A percentile compares a stretch with the other conserved stretches of the same genome.
Evolutionary conservation across 2,329 filamentous ascomycete genomes (phyloP).

Genomic region (Diaporthe nobilis): DNA sequence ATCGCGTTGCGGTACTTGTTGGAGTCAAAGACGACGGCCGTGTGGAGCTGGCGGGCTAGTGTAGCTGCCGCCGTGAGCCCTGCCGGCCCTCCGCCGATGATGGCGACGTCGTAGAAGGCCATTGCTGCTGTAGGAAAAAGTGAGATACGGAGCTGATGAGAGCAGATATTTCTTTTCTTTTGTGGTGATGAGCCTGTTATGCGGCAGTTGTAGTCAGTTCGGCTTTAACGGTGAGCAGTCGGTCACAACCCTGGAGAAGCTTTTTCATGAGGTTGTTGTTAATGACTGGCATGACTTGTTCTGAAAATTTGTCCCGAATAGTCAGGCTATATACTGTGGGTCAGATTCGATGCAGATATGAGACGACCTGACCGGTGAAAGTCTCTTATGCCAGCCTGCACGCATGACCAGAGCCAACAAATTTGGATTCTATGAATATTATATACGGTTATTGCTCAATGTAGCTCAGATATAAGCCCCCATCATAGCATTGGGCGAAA

Average conservation of each 20-base stretch:
- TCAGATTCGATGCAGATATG: background rate
- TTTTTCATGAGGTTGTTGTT: too few relatives aligned
- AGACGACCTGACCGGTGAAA: background rate
- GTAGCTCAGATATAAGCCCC: background rate
- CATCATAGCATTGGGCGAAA: background rate
- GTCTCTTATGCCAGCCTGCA: background rate
- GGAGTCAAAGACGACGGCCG: conserved; percentile 64
- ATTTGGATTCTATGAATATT: background rate
- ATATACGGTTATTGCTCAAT: background rate
- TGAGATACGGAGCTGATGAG: background rate
- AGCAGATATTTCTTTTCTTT: background rate
- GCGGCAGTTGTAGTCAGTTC: background rate
- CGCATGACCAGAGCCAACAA: too few relatives aligned
- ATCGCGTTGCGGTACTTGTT: conserved; percentile 64
- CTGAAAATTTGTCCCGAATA: conserved; percentile 5
- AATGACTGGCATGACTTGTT: background rate
- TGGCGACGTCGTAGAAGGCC: conserved; percentile 51
- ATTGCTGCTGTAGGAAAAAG: background rate
- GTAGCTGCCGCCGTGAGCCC: conserved; percentile 63
- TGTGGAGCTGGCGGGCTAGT: conserved; percentile 65
- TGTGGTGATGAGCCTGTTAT: background rate
- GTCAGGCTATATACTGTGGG: conserved; percentile 31
- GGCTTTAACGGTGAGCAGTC: background rate
- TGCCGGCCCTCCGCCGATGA: conserved; percentile 67
- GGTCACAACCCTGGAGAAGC: background rate